Base-by-base conservation (phyloP, 202 grass and related monocot species). In the Eragrostis tef region DNA sequence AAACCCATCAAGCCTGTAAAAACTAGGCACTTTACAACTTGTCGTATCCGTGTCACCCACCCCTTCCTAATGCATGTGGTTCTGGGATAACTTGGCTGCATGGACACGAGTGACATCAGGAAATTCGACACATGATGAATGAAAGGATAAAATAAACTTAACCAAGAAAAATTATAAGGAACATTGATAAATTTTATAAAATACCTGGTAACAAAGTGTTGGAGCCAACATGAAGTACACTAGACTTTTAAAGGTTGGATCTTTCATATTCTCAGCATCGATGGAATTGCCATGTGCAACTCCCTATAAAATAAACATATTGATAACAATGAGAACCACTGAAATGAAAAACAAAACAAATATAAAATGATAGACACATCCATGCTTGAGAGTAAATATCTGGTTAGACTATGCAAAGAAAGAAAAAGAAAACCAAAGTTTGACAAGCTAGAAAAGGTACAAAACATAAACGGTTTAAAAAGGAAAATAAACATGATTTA, bases 1-100 rank as follows among this genome's bases (percentile, higher is more conserved):
- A 99, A 99, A 39, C 96, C 92, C 90, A 95, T 99, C 82, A 99
- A 81, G 83, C 96, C 96, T 80, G 90, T 95, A 90, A 94, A 99
- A 75, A 91, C 27, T n/a, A 95, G 27, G 46, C 77, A 95, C 75
- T 95, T 99, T 43, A 99, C 68, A 88, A 99, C 83, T 78, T 99
- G 96, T 26, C 85, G 78, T 46, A 88, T 65, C 84, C 85, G 78
- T 46, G 86, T 65, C 84, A 95, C 88, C 96, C 92, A 99, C 56
- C 92, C 85, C 86, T 93, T 95, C 81, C 96, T 93, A 70, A 95
- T 82, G 78, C 78, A 95, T 64, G 87, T 20, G 11, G 90, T 91
- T 63, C 19, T 85, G 57, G 96, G 92, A 95, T 99, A 99, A 74
- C 74, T 91, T 91, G 89, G 85, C 96, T 98, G 85, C 87, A 90